A percentile compares a stretch with the other conserved stretches of the same genome.
Conservation (phyloP, 148 eudicot genomes). For the Spergularia bocconei region DNA sequence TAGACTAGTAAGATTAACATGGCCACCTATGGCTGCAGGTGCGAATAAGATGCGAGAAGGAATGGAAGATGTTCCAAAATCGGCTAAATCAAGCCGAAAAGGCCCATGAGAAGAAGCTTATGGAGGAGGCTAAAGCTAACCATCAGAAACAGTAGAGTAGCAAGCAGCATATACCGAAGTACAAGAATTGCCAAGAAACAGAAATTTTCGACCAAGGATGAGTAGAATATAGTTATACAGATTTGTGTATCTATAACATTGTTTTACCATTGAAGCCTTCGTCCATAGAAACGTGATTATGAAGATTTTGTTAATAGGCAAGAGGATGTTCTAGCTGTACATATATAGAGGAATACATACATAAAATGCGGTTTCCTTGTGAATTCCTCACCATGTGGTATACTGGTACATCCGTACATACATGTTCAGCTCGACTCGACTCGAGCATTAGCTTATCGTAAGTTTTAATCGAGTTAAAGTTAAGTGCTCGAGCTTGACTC, state of each 20-base stretch:
- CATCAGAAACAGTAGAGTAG: background rate
- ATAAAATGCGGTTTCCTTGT: background rate
- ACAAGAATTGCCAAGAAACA: background rate
- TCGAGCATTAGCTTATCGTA: too few species aligned
- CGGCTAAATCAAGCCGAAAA: conserved; percentile 25
- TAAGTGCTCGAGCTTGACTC: too few species aligned
- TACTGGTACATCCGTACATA: too few species aligned
- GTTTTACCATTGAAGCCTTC: background rate
- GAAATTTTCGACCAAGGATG: background rate
- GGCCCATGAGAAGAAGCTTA: conserved; percentile 4
- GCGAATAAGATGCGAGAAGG: conserved; percentile 26
- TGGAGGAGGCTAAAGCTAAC: background rate
- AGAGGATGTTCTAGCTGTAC: background rate
- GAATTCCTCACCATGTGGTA: too few species aligned
- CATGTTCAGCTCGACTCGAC: too few species aligned
- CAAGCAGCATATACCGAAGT: conserved; percentile 2
- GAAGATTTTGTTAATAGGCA: background rate
- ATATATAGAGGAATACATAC: background rate
- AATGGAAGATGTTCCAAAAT: conserved; percentile 35
- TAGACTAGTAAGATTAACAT: background rate
- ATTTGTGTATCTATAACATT: conserved; percentile 1
- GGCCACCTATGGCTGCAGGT: conserved; percentile 13
- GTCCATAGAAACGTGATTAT: background rate
- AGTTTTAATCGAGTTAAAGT: too few species aligned
- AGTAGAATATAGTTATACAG: background rate